Base-by-base conservation (phyloP, 768 basidiomycete genomes). In the Phaeotremella skinneri region DNA sequence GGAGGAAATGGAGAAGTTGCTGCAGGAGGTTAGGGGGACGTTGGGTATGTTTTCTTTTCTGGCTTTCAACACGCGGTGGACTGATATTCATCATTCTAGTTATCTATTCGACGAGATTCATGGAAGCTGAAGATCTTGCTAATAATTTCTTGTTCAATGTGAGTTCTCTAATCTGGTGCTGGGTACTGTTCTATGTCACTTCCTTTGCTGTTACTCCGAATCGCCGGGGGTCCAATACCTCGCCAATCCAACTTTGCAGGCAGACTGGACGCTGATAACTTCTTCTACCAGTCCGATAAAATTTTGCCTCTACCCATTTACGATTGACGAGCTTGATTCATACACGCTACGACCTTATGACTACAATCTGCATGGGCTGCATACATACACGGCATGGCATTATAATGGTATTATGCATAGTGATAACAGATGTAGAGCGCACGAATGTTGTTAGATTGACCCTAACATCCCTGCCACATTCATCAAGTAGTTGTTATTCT, bases 131-230 rank as follows among this genome's bases (percentile, higher is more conserved):
- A 78, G 91, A 94, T 72, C 81, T 85, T 0, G 86, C 88, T 4
- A 87, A 93, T 64, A 97, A 98, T 75, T 94, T 96, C 80, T 78
- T 96, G 60, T 94, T 94, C 79, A 90, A 89, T 70, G 84, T 74
- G 59, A 61, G 73, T 70, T 2, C 9, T 16, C n/a, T n/a, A n/a
- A n/a, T n/a, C n/a, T n/a, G n/a, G n/a, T n/a, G n/a, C n/a, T n/a
- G n/a, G n/a, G n/a, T n/a, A n/a, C n/a, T n/a, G n/a, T n/a, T n/a
- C n/a, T n/a, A n/a, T n/a, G n/a, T n/a, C n/a, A n/a, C n/a, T n/a
- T n/a, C n/a, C n/a, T n/a, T n/a, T n/a, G n/a, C n/a, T n/a, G n/a
- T n/a, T n/a, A n/a, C n/a, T n/a, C n/a, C n/a, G n/a, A n/a, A n/a
- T n/a, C n/a, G n/a, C n/a, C n/a, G n/a, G n/a, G n/a, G n/a, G n/a